phyloP scores from a whole-genome alignment of 176 grass and related monocot species.

The Oryza coarctata region DNA sequence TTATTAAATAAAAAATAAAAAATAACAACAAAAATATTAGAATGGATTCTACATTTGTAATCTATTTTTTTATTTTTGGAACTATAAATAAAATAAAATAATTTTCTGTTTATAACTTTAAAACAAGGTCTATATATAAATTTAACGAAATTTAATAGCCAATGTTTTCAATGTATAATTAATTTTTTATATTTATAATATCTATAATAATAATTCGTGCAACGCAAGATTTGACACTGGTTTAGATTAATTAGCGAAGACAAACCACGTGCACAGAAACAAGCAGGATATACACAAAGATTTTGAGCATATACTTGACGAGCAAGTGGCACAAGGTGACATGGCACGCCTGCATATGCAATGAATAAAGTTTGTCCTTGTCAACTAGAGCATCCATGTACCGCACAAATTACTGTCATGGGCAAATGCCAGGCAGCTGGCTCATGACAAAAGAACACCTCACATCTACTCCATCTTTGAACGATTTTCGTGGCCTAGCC shows the following conservation, averaged over 20 bases:
- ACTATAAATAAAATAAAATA: no score
- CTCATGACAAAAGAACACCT: neutral
- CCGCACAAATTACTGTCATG: neutral
- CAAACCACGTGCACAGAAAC: neutral
- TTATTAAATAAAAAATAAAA: no score
- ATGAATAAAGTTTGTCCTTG: conserved; percentile 31
- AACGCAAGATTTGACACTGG: no score
- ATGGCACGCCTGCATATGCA: conserved; percentile 17
- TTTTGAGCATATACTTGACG: conserved; percentile 13
- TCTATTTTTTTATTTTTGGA: no score
- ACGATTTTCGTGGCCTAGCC: neutral
- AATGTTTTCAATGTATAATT: no score
- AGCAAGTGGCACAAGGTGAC: conserved; percentile 29
- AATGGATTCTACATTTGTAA: no score
- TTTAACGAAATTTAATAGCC: no score
- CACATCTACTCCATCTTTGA: neutral
- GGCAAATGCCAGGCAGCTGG: neutral
- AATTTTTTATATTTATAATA: no score
- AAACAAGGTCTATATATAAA: no score
- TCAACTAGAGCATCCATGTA: neutral
- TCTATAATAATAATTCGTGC: no score
- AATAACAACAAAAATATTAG: no score
- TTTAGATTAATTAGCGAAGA: neutral
- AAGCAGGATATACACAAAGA: neutral
- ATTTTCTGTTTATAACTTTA: no score